Conservation (phyloP, 495 filamentous ascomycete species). For the Viridothelium virens region DNA sequence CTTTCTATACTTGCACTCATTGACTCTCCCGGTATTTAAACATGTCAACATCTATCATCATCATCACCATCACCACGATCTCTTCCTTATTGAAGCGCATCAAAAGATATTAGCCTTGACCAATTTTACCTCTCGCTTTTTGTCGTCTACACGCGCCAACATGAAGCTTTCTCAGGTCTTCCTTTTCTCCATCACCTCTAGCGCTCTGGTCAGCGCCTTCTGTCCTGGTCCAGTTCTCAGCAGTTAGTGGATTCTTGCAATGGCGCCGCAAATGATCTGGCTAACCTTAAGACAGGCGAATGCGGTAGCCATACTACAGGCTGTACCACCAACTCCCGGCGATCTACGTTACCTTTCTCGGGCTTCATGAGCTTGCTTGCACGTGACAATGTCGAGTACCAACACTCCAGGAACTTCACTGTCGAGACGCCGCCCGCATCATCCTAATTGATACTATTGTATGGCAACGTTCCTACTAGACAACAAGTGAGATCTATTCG, state of each 20-base stretch:
- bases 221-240: neutral
- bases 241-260: neutral
- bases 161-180: neutral
- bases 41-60: too few relatives aligned
- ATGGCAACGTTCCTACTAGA: too few relatives aligned
- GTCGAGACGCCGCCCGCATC: too few relatives aligned
- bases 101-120: neutral
- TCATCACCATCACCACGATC: neutral
- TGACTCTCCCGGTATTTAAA: too few relatives aligned
- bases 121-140: neutral
- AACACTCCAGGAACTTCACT: conserved; percentile 47
- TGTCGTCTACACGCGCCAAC: neutral
- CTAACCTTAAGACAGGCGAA: neutral
- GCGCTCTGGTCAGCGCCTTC: neutral
- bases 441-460: too few relatives aligned
- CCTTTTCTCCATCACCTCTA: neutral
- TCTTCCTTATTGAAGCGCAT: neutral
- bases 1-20: too few relatives aligned
- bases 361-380: neutral
- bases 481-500: too few relatives aligned
- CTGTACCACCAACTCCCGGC: neutral
- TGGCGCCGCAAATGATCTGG: neutral
- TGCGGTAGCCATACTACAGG: neutral
- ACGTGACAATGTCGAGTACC: neutral
- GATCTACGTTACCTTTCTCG: neutral